Conservation (phyloP, 2,329 filamentous ascomycete genomes). For the Hypoxylon rubiginosum region DNA sequence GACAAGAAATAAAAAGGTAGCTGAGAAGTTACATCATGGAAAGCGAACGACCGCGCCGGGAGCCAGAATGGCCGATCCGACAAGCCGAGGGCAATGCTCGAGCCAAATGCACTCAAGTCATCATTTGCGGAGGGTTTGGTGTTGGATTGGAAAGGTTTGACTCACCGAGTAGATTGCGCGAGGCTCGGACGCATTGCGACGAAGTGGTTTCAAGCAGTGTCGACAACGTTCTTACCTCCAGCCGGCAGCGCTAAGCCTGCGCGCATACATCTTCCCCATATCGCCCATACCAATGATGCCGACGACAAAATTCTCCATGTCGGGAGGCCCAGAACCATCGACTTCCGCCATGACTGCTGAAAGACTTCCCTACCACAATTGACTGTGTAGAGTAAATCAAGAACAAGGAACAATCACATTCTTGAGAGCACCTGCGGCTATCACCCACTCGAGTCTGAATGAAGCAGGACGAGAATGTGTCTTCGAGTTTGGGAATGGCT, state of each 20-base stretch:
- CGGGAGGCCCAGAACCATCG: conserved; percentile 52
- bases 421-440: conserved; percentile 20
- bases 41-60: conserved; percentile 70
- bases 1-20: conserved; percentile 93
- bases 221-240: conserved; percentile 83
- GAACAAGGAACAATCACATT: conserved; percentile 41
- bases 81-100: conserved; percentile 83
- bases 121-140: conserved; percentile 72
- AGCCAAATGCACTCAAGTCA: conserved; percentile 99
- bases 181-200: conserved; percentile 39
- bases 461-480: conserved; percentile 10
- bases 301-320: conserved; percentile 79
- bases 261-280: conserved; percentile 99
- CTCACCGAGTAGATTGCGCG: conserved; percentile 55
- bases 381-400: conserved; percentile 27
- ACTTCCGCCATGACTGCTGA: conserved; percentile 44
- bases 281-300: conserved; percentile 99
- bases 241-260: conserved; percentile 87
- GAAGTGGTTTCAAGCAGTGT: conserved; percentile 12
- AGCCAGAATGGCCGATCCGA: conserved; percentile 82
- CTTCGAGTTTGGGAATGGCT: conserved; percentile 8
- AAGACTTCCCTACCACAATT: conserved; percentile 22
- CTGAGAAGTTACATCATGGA: conserved; percentile 99
- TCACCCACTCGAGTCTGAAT: conserved; percentile 5
- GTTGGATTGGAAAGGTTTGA: conserved; percentile 32